A percentile compares a stretch with the other conserved stretches of the same genome.
Conservation (phyloP, 495 filamentous ascomycete genomes). For the Echria macrotheca region DNA sequence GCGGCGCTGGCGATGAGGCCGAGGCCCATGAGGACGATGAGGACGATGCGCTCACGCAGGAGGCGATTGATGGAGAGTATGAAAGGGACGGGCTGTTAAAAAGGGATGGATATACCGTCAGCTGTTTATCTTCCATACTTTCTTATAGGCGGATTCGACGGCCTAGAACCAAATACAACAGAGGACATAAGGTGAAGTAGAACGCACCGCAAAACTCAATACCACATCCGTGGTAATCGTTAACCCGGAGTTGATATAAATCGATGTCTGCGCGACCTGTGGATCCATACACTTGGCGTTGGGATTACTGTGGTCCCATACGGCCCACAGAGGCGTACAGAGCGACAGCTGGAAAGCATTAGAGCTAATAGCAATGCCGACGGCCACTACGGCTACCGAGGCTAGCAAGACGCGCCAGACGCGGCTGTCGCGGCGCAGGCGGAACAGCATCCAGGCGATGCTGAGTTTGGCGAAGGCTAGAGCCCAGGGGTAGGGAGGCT, state of each 20-base stretch:
- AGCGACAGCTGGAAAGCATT: constrained; percentile 22
- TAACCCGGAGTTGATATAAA: constrained; percentile 23
- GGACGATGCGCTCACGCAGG: constrained; percentile 24
- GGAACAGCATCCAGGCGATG: constrained; percentile 30
- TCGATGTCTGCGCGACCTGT: constrained; percentile 6
- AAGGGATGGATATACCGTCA: neutral
- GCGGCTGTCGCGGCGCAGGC: constrained; percentile 20
- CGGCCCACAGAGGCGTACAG: constrained; percentile 23
- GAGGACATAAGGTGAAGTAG: too few species aligned
- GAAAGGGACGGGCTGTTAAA: constrained; percentile 26
- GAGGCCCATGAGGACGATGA: constrained; percentile 29
- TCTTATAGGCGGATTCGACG: too few species aligned
- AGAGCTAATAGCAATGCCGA: constrained; percentile 19
- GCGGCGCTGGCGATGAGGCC: constrained; percentile 25
- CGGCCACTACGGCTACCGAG: constrained; percentile 19
- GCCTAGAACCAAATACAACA: too few species aligned
- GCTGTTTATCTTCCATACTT: neutral
- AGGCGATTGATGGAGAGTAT: constrained; percentile 27
- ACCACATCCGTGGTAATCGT: constrained; percentile 28
- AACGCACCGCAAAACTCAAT: constrained; percentile 15
- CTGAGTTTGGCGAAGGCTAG: constrained; percentile 30
- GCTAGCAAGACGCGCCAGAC: constrained; percentile 24
- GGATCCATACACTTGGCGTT: constrained; percentile 20
- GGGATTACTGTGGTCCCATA: constrained; percentile 23
- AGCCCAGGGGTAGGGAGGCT: constrained; percentile 17